Percentiles rank a stretch among this genome's conserved stretches.
Conservation (phyloP, 768 basidiomycete genomes). For the Leucocoprinus birnbaumii region DNA sequence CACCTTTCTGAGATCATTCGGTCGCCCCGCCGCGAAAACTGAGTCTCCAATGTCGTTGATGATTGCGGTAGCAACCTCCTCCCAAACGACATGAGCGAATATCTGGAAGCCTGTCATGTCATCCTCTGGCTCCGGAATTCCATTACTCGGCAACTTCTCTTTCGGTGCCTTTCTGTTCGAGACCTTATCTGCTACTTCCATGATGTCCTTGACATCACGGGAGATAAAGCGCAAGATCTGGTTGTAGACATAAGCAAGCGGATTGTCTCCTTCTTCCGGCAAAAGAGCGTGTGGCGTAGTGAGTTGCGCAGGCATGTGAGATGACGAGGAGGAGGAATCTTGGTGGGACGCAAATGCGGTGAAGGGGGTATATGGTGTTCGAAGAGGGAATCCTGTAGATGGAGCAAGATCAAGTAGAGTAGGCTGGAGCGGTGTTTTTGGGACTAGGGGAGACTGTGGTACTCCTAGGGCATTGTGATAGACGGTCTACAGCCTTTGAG, state of each 20-base stretch:
- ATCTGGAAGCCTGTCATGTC: constrained; percentile 65
- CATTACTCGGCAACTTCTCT: not conserved
- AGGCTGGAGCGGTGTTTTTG: constrained; percentile 67
- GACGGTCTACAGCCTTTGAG: constrained; percentile 54
- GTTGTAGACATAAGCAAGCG: constrained; percentile 78
- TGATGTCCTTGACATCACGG: constrained; percentile 67
- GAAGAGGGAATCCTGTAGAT: constrained; percentile 28
- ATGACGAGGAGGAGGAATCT: constrained; percentile 35
- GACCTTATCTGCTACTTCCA: constrained; percentile 74
- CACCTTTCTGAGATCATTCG: constrained; percentile 88
- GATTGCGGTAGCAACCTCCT: constrained; percentile 75
- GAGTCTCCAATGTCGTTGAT: constrained; percentile 80
- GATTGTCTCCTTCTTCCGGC: constrained; percentile 60
- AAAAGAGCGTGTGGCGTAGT: constrained; percentile 34
- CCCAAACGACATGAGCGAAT: constrained; percentile 87
- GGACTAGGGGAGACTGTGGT: constrained; percentile 73
- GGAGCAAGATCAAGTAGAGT: constrained; percentile 24
- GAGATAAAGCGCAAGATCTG: constrained; percentile 79
- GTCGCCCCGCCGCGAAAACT: constrained; percentile 90
- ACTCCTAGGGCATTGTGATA: constrained; percentile 63
- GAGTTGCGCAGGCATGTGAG: constrained; percentile 29
- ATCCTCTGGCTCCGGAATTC: constrained; percentile 15
- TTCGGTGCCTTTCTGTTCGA: constrained; percentile 1
- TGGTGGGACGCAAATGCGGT: constrained; percentile 52
- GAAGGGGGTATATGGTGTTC: constrained; percentile 51